phyloP scores from a whole-genome alignment of 306 rosid genomes.

The Nissolia schottii region DNA sequence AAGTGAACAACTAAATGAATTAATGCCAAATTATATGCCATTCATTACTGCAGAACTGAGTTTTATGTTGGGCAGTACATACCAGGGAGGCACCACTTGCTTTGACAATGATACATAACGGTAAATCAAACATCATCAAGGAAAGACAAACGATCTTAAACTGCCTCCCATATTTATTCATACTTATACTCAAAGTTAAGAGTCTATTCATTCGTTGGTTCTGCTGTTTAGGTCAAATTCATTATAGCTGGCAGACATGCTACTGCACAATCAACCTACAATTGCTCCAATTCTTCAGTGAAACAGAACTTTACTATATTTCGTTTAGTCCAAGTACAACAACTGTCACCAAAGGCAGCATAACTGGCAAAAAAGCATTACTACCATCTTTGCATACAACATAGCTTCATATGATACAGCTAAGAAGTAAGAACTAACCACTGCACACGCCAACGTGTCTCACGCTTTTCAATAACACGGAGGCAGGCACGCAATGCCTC shows the following conservation, averaged over 20 bases:
- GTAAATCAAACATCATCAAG: background rate
- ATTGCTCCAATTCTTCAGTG: background rate
- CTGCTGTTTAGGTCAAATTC: background rate
- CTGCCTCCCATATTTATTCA: background rate
- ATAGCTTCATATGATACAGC: background rate
- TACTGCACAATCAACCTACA: background rate
- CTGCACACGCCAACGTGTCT: constrained; percentile 99
- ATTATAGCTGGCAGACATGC: background rate
- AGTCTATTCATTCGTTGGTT: background rate
- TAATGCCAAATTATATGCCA: background rate
- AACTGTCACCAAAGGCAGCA: background rate
- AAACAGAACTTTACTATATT: background rate
- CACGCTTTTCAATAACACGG: constrained; percentile 90
- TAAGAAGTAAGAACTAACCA: constrained; percentile 52
- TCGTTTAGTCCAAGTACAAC: background rate
- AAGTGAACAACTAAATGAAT: constrained; percentile 6
- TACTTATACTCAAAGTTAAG: background rate
- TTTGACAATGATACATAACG: background rate
- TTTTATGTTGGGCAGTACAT: background rate
- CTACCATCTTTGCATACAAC: background rate
- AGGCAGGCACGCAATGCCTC: constrained; percentile 98
- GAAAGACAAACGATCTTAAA: constrained; percentile 1
- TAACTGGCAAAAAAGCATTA: constrained; percentile 1
- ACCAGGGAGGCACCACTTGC: background rate
- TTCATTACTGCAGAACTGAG: background rate